phyloP scores from a whole-genome alignment of 1,284 basidiomycete species.

The Neolentinus lepideus region DNA sequence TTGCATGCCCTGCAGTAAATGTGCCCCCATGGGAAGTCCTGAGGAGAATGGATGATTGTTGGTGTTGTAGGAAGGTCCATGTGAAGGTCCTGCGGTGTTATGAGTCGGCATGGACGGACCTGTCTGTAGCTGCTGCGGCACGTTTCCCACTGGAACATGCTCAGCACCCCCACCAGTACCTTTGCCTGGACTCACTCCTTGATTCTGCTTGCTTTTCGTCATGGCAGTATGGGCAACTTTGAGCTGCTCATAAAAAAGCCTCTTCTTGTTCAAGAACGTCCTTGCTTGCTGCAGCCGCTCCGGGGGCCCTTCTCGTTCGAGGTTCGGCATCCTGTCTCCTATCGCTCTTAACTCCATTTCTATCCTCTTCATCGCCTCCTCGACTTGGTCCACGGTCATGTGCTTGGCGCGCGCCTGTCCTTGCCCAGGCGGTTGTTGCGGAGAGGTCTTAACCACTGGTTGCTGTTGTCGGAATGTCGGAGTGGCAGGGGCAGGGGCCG shows the following conservation, averaged over 20 bases:
- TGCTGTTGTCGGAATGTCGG: neutral
- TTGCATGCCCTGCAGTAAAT: neutral
- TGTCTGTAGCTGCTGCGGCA: neutral
- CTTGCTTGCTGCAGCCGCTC: neutral
- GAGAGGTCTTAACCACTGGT: too few species aligned
- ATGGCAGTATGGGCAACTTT: too few species aligned
- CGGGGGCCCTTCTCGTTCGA: neutral
- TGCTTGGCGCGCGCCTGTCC: neutral
- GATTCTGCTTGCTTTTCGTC: too few species aligned
- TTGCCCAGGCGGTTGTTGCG: neutral
- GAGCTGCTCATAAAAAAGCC: too few species aligned
- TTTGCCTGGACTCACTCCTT: too few species aligned
- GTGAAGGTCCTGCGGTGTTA: neutral
- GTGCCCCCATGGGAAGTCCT: neutral
- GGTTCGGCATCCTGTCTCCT: neutral
- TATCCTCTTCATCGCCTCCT: neutral
- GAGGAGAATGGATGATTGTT: neutral
- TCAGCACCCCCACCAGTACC: too few species aligned
- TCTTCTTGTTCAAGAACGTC: too few species aligned
- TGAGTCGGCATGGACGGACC: neutral
- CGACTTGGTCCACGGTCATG: neutral
- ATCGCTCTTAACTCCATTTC: neutral
- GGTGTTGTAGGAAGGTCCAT: neutral
- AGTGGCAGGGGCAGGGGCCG: neutral
- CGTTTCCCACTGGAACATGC: neutral